Evolutionary conservation across 2,329 filamentous ascomycete genomes (phyloP), one percentile per base, ranked within the genome.

Genomic region (Aspergillus pseudotamarii): DNA sequence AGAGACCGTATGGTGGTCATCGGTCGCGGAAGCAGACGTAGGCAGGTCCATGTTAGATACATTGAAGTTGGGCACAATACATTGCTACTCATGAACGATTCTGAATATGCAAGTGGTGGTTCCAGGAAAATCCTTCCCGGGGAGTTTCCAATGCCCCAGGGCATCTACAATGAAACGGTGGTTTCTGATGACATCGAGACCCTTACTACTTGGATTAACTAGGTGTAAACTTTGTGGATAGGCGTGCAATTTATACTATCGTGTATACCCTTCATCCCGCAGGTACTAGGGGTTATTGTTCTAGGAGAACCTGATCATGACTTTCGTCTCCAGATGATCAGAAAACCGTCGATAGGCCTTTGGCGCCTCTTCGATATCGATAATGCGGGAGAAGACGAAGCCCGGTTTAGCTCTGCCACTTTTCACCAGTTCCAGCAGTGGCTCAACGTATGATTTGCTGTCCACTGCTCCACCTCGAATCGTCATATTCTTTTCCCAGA

Each of bases 341-440:
- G 74, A 66, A 55, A 72, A 76, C 11, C 70, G 64, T 21, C 53
- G 56, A 50, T 74, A 77, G 1, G 62, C 66, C 46, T 71, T 65
- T 3, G 71, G 70, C 11, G 68, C 73, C 1, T 75, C 68, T 11
- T 76, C 72, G n/a, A 77, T 69, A 6, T 68, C 66, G 11, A 72
- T 68, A 28, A 72, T 68, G 38, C 61, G 62, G 50, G 66, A 68
- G 4, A 72, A 66, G 28, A 77, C 65, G 53, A 77, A 76, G 2
- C 73, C 66, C 1, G 73, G 73, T 23, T 67, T 63, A 2, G 73
- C 73, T 14, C 64, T 57, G 1, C 71, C 73, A 6, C 57, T 64
- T 19, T 64, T 59, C 3, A 77, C 63, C n/a, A 76, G 64, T 46
- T 46, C 41, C 26, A 58, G 26, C 23, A 30, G 38, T 23, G 45